phyloP scores from a whole-genome alignment of 176 grass and related monocot genomes.

The Triticum monococcum region DNA sequence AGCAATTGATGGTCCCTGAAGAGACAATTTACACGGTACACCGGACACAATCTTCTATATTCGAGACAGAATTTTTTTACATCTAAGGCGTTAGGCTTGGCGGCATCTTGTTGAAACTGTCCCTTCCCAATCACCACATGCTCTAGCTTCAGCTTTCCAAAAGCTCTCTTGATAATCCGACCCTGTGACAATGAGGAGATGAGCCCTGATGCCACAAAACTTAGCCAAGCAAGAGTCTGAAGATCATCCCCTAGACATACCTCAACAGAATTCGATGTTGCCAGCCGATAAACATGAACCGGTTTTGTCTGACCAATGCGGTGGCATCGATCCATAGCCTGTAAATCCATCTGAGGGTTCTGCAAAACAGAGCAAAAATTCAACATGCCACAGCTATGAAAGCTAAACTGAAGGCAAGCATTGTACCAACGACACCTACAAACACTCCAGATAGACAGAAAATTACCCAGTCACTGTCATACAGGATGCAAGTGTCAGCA shows the following conservation, averaged over 20 bases:
- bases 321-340: slow-evolving; percentile 98
- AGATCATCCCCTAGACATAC: slow-evolving; percentile 30
- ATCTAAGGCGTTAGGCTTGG: slow-evolving; percentile 62
- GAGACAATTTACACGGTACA: too few relatives aligned
- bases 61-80: slow-evolving; percentile 12
- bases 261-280: slow-evolving; percentile 92
- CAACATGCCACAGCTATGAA: neutral
- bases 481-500: slow-evolving; percentile 88
- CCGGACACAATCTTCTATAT: too few relatives aligned
- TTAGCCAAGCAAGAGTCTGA: neutral
- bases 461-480: slow-evolving; percentile 93
- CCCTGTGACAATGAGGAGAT: slow-evolving; percentile 44
- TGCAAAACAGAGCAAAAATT: slow-evolving; percentile 39
- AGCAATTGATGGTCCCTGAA: neutral
- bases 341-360: slow-evolving; percentile 98
- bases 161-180: slow-evolving; percentile 85
- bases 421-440: neutral
- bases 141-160: slow-evolving; percentile 86
- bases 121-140: slow-evolving; percentile 95
- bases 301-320: slow-evolving; percentile 94
- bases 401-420: neutral
- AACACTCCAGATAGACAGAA: neutral
- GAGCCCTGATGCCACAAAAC: neutral
- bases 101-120: slow-evolving; percentile 77
- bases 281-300: slow-evolving; percentile 88